Base-by-base conservation (phyloP, 2,329 filamentous ascomycete species). In the Gnomoniopsis sp. region DNA sequence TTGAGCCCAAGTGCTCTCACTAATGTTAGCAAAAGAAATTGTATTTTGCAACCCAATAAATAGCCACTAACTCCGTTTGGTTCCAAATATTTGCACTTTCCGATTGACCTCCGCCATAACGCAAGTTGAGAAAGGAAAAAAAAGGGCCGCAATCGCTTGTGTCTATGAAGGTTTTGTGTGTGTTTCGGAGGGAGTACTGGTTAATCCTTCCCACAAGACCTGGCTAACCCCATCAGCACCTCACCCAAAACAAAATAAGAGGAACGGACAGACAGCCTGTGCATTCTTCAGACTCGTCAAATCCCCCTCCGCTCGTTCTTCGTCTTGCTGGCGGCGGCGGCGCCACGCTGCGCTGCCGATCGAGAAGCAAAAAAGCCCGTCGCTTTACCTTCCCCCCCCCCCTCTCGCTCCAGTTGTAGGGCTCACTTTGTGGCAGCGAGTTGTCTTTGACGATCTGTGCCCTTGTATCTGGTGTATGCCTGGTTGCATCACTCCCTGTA, bases 31-130 rank as follows among this genome's bases (percentile, higher is more conserved):
- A 59, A 49, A 50, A 19, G 15, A 47, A 34, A 26, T 47, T 62
- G 30, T 59, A 59, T 59, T 57, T 44, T 59, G 53, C 57, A 62
- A 59, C 49, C 60, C 53, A 59, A 49, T 56, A 47, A 50, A 59
- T 59, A 62, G 60, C 60, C 60, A 62, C 56, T 59, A 62, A 62
- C 60, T 62, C 60, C 60, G 53, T 53, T 59, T 59, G 49, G 54
- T 59, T 58, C 60, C 57, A 57, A 57, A 51, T 53, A 56, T 55
- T 50, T 58, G 53, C 59, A 59, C 56, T 53, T 59, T 46, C 57
- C 49, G 33, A 22, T 61, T 59, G 57, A 49, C 57, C 56, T 53
- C 55, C 52, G 55, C 51, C 30, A 50, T 44, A 48, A 57, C 48
- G 43, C 22, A 51, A 50, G 34, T 34, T 22, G 36, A 55, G 49